A percentile compares a stretch with the other conserved stretches of the same genome.
phyloP scores from a whole-genome alignment of 805 yeast genomes.

The Hanseniaspora valbyensis region DNA sequence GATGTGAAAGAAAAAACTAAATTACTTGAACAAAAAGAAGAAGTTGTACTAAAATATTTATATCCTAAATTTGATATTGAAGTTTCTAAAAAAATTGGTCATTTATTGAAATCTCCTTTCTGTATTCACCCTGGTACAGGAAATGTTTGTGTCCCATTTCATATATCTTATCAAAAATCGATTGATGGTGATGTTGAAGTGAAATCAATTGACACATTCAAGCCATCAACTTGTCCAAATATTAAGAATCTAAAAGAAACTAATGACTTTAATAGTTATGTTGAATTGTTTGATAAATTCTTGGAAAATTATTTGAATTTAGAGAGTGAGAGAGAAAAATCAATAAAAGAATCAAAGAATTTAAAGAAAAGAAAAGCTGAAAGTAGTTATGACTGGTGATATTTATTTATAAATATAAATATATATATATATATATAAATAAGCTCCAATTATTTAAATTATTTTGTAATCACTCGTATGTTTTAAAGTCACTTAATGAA shows the following conservation, averaged over 20 bases:
- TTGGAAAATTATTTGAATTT: neutral
- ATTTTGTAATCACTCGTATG: neutral
- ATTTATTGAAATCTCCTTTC: constrained; percentile 89
- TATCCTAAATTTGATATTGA: constrained; percentile 91
- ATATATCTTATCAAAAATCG: constrained; percentile 16
- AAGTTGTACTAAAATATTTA: constrained; percentile 63
- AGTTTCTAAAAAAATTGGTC: constrained; percentile 81
- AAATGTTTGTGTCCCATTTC: constrained; percentile 79
- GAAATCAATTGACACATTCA: constrained; percentile 1
- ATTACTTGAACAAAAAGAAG: constrained; percentile 41
- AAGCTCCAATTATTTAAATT: neutral
- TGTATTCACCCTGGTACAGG: constrained; percentile 96
- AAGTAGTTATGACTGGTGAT: constrained; percentile 5
- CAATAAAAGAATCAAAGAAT: neutral
- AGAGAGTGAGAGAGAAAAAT: constrained; percentile 8
- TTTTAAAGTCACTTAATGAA: constrained; percentile 15
- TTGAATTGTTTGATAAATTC: constrained; percentile 7
- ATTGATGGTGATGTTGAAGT: neutral
- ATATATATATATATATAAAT: neutral
- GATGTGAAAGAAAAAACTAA: constrained; percentile 13
- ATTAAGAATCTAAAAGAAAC: neutral
- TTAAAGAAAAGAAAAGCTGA: neutral
- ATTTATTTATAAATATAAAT: neutral
- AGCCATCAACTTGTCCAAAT: constrained; percentile 14
- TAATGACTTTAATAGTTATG: constrained; percentile 2